phyloP scores from a whole-genome alignment of 148 eudicot genomes.

The Persicaria maculosa region DNA sequence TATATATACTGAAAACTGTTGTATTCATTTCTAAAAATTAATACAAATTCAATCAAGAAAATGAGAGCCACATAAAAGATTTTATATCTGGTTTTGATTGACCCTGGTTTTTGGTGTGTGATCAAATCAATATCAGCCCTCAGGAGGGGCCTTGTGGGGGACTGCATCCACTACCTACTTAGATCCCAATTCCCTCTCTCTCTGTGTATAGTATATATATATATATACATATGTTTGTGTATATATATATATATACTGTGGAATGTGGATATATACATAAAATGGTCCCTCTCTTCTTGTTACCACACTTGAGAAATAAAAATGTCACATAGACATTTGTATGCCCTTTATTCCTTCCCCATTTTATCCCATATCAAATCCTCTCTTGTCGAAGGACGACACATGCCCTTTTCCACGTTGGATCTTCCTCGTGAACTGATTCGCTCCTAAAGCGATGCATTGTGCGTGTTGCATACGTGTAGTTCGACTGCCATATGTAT shows the following conservation, averaged over 20 bases:
- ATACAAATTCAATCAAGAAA: not conserved
- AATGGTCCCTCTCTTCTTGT: not conserved
- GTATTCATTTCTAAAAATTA: not conserved
- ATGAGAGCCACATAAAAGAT: slow-evolving; percentile 7
- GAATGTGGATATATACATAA: not conserved
- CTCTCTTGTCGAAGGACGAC: not conserved
- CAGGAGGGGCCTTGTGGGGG: not conserved
- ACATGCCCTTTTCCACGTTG: slow-evolving; percentile 11
- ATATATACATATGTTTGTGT: not conserved
- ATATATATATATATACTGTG: not conserved
- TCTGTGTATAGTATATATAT: not conserved
- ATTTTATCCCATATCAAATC: not conserved
- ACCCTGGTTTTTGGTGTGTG: not conserved
- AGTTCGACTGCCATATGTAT: too few species aligned
- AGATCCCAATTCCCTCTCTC: not conserved
- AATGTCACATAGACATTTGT: not conserved
- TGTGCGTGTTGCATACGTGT: too few species aligned
- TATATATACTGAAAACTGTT: not conserved
- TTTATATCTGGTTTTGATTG: not conserved
- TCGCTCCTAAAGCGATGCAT: not conserved
- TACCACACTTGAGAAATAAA: not conserved
- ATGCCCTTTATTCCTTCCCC: not conserved
- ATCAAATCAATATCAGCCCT: slow-evolving; percentile 5
- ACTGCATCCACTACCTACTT: not conserved
- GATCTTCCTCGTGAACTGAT: not conserved